Evolutionary conservation across 1,284 basidiomycete genomes (phyloP).

Genomic region (Cryptococcus hybrid): DNA sequence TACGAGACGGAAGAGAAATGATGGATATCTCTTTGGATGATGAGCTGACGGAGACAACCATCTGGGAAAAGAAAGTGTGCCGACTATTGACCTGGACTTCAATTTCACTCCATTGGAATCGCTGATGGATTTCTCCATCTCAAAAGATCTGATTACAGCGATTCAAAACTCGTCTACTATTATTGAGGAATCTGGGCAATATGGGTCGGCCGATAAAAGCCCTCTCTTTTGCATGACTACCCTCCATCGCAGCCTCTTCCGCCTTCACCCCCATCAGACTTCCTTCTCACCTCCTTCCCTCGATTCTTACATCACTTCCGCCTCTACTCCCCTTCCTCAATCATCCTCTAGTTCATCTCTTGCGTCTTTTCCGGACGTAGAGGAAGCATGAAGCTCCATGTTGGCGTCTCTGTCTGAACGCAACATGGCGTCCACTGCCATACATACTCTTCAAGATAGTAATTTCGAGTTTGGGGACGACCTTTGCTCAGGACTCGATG

Average conservation of each 20-base stretch:
- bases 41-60: neutral
- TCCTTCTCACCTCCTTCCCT: constrained; percentile 42
- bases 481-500: constrained; percentile 29
- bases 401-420: constrained; percentile 29
- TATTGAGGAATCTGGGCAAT: neutral
- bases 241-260: constrained; percentile 25
- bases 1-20: constrained; percentile 17
- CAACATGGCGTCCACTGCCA: constrained; percentile 13
- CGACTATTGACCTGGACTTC: constrained; percentile 29
- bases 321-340: constrained; percentile 19
- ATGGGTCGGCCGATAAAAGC: neutral
- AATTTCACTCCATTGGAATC: constrained; percentile 36
- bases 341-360: constrained; percentile 24
- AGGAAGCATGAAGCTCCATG: constrained; percentile 38
- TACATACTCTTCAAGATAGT: constrained; percentile 9
- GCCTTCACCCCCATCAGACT: constrained; percentile 35
- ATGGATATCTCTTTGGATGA: constrained; percentile 19
- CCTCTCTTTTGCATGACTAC: constrained; percentile 7
- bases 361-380: constrained; percentile 38
- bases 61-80: constrained; percentile 7
- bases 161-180: neutral
- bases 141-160: neutral
- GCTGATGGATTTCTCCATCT: neutral
- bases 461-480: constrained; percentile 16
- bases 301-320: constrained; percentile 24